Base-by-base conservation (phyloP, 2,329 filamentous ascomycete genomes). In the Colletotrichum chlorophyti region DNA sequence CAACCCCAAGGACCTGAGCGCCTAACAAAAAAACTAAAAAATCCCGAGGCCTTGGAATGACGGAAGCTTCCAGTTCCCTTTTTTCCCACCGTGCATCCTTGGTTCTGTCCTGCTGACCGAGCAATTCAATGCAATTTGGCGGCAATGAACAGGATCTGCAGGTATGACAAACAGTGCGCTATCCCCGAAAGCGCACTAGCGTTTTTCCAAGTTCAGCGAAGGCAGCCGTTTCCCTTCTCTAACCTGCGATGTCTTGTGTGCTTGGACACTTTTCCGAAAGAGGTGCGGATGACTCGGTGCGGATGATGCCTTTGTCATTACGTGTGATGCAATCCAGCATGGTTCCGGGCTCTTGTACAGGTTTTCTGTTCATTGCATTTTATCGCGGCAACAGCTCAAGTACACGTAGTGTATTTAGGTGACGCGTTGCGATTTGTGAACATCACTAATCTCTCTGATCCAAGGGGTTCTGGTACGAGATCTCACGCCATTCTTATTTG, bases 11-110 rank as follows among this genome's bases (percentile, higher is more conserved):
- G n/a, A 40, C 17, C 37, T 17, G 7, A 27, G 27, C 11, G 17
- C 12, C 27, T 27, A 31, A 31, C 14, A 29, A 34, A 48, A 19
- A 29, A 27, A 43, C 37, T 40, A 29, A 47, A 17, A 27, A 19
- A 29, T 23, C 11, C 40, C 49, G 26, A 35, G 14, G 14, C 14
- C 19, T 37, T 45, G 52, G 58, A 55, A 55, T 61, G 48, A 51
- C 49, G 51, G 53, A 58, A 59, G 57, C 53, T 58, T 58, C 42
- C 52, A 50, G 57, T 61, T 54, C 24, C 50, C 37, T 24, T 43
- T n/a, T n/a, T n/a, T 58, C 9, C 23, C 24, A n/a, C 24, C 51
- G 27, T 43, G n/a, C 29, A 12, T 23, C 14, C 26, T 19, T 26
- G n/a, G 11, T 48, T 31, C 35, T 23, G 26, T 24, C 57, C 43